phyloP scores from a whole-genome alignment of 2,329 filamentous ascomycete genomes.

The Calycina herbarum region DNA sequence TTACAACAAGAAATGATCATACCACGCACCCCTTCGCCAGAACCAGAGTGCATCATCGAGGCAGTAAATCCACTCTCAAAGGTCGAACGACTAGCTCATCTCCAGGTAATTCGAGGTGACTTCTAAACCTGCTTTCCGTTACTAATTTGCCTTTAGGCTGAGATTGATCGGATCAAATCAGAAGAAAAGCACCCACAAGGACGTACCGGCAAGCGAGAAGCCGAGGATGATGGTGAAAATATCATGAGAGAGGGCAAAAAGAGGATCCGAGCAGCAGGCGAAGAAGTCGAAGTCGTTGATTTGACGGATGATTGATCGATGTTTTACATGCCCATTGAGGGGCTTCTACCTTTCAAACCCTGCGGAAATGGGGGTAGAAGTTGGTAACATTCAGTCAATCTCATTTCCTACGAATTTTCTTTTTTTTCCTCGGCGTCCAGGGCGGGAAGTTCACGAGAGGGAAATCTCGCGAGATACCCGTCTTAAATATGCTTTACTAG shows the following conservation, averaged over 20 bases:
- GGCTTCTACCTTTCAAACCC: too few species aligned
- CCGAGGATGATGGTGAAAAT: neutral
- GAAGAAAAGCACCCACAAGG: slow-evolving; percentile 15
- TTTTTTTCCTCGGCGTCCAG: too few species aligned
- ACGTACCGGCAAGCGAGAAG: slow-evolving; percentile 14
- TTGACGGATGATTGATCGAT: slow-evolving; percentile 27
- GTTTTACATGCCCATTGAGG: too few species aligned
- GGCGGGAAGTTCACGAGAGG: too few species aligned
- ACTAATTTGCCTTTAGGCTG: slow-evolving; percentile 18
- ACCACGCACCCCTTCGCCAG: slow-evolving; percentile 26
- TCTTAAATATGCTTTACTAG: too few species aligned
- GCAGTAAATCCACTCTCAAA: neutral
- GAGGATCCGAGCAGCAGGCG: slow-evolving; percentile 13
- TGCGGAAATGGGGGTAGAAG: too few species aligned
- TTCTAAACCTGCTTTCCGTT: neutral
- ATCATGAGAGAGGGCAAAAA: slow-evolving; percentile 22
- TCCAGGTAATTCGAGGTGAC: slow-evolving; percentile 23
- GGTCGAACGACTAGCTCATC: slow-evolving; percentile 20
- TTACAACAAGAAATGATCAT: slow-evolving; percentile 28
- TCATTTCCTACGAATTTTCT: too few species aligned
- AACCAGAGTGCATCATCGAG: neutral
- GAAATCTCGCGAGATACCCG: too few species aligned
- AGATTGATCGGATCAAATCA: slow-evolving; percentile 26
- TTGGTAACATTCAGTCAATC: too few species aligned
- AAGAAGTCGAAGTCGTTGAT: slow-evolving; percentile 22